Base-by-base conservation (phyloP, 306 rosid genomes). In the Sphenostylis stenocarpa region DNA sequence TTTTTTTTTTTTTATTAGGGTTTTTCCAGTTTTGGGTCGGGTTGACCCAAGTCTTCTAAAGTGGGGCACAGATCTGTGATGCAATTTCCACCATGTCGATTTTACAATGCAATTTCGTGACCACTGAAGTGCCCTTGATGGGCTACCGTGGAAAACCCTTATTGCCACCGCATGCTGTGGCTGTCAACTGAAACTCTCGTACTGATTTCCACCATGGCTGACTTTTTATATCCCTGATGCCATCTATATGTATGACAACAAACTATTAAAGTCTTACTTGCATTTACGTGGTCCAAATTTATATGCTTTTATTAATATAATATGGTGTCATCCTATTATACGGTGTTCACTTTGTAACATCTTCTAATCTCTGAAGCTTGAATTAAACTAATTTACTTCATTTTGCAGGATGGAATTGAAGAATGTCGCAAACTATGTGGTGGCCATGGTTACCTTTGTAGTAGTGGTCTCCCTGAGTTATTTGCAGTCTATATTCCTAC, bases 401-500 rank as follows among this genome's bases (percentile, higher is more conserved):
- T 61, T 60, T 85, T 87, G 31, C 81, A 95, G 99, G 99, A 92
- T 79, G 99, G 80, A 16, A 95, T 95, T 81, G 99, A 95, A 81
- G 99, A 91, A 82, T 92, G 99, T 73, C 91, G 97, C 65, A 95
- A 95, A 80, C 79, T 95, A 83, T 95, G 99, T 19, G 99, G 97
- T 77, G 99, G 97, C 48, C 99, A 92, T 21, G 99, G 99, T 75
- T 95, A 95, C 82, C 94, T 95, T 41, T 88, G 97, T 63, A 92
- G 92, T 87, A 90, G 97, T 71, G 99, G 99, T 66, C 97, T 95
- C 73, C 99, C 99, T 10, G 99, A 92, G 83, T 81, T 95, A 86
- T 92, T 95, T 92, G 97, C 99, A 15, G 99, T 95, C 82, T 95
- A 92, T 77, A 87, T 95, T 77, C 99, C 99, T 53, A 92, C 99